Base-by-base conservation (phyloP, 2,329 filamentous ascomycete species). In the Pseudopyricularia cyperi region DNA sequence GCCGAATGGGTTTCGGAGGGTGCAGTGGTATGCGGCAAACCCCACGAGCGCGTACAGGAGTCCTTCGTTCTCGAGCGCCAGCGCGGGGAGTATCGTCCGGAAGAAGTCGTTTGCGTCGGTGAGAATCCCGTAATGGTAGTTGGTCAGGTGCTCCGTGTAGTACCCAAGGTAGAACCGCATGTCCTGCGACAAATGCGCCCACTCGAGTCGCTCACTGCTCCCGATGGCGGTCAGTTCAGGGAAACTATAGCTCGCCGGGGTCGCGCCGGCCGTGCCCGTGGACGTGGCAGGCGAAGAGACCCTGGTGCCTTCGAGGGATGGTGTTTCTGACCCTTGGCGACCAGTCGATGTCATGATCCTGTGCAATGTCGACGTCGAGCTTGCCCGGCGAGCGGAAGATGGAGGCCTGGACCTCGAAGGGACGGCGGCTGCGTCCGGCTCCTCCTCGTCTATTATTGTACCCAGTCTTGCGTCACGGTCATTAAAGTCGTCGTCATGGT, bases 1-100 rank as follows among this genome's bases (percentile, higher is more conserved):
- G 22, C 86, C 87, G 48, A 82, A 71, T 1, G 84, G 79, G 48
- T 83, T 80, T 37, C 76, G 75, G 48, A 96, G 65, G 2, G 86
- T 86, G 57, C 85, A 77, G 58, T 95, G 89, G 61, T 96, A 97
- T 0, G 90, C 87, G 11, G 91, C 77, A 63, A 96, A 97, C 0
- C 86, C 89, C 9, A 90, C 86, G 4, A 96, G 70, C 1, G 90
- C 89, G 63, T 95, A 89, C 5, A 96, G 75, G 11, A 97, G 71
- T 7, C 90, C 81, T 55, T 95, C 86, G 62, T 89, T 64, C 9
- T 78, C 77, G 48, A 90, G 65, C 0, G 91, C 90, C 52, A 86
- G 72, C 39, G 80, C 80, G 19, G 90, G 73, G 44, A 95, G 76
- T 7, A 80, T 81, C 9, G 74, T 76, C 48, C 79, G 80, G 56